Evolutionary conservation across 345 rosid genomes (phyloP).

Genomic region (Dimocarpus longan): DNA sequence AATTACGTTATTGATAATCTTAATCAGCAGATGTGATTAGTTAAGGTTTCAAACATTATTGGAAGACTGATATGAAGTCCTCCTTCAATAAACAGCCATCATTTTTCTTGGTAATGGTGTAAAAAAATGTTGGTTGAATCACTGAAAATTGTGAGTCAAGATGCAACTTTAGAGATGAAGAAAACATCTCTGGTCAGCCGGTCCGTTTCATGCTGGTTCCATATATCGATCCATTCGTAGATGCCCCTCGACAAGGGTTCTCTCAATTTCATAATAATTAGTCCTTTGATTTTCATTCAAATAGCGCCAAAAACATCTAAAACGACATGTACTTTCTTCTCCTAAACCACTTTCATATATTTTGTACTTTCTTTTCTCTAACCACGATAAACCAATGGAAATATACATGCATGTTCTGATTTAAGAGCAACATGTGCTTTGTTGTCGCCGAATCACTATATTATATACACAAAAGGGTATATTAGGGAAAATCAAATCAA

Average conservation of each 20-base stretch:
- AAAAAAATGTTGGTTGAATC: conserved; percentile 8
- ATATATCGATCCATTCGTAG: conserved; percentile 18
- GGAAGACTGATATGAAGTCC: background rate
- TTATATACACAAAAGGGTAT: background rate
- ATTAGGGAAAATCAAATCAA: background rate
- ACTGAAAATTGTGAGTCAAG: conserved; percentile 31
- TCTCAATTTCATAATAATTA: conserved; percentile 15
- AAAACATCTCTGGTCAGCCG: conserved; percentile 20
- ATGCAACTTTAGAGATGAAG: conserved; percentile 23
- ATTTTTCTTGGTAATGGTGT: conserved; percentile 42
- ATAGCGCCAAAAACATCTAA: conserved; percentile 14
- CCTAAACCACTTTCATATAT: background rate
- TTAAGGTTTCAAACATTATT: background rate
- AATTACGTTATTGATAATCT: background rate
- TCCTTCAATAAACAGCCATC: conserved; percentile 22
- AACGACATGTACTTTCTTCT: background rate
- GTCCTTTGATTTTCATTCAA: background rate
- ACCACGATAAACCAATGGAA: background rate
- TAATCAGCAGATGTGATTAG: background rate
- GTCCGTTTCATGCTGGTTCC: conserved; percentile 17
- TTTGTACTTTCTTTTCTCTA: background rate
- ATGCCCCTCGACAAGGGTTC: conserved; percentile 61
- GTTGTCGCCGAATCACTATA: background rate
- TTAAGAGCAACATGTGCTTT: background rate
- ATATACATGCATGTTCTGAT: background rate